Percentiles rank a stretch among this genome's conserved stretches.
Evolutionary conservation across 148 eudicot species (phyloP).

Genomic region (Rhododendron kiyosumense): DNA sequence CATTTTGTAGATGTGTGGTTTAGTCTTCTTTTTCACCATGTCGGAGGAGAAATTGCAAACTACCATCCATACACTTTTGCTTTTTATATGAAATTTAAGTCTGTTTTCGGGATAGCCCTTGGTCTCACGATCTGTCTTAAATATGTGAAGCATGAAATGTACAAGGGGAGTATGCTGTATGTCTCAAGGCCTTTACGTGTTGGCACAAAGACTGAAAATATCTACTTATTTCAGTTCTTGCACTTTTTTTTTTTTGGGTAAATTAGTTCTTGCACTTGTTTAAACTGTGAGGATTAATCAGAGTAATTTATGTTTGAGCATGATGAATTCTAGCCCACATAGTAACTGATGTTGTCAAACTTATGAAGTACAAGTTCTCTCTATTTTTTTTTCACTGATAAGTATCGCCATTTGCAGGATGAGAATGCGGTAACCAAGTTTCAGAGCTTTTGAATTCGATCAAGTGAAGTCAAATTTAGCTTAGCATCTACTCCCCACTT

Average conservation of each 20-base stretch:
- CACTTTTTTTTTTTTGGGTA: too few relatives aligned
- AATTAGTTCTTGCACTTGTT: not conserved
- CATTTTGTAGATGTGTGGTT: not conserved
- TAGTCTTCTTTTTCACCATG: not conserved
- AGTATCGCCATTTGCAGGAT: constrained; percentile 15
- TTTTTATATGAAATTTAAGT: not conserved
- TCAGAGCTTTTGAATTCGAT: constrained; percentile 17
- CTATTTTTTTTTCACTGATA: not conserved
- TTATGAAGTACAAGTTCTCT: not conserved
- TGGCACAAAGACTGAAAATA: not conserved
- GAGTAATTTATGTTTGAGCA: not conserved
- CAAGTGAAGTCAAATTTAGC: constrained; percentile 2
- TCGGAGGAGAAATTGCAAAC: not conserved
- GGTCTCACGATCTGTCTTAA: not conserved
- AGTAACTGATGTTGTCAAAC: not conserved
- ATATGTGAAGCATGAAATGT: not conserved
- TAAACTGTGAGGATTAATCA: not conserved
- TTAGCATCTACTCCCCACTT: not conserved
- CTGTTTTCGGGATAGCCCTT: not conserved
- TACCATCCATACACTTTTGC: not conserved
- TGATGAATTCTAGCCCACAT: not conserved
- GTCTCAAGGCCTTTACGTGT: not conserved
- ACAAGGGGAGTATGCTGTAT: not conserved
- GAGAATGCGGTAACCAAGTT: constrained; percentile 7
- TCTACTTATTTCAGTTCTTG: not conserved